Evolutionary conservation across 2,329 filamentous ascomycete species (phyloP), one percentile per base, ranked within the genome.

Genomic region (Epichloe scottii): DNA sequence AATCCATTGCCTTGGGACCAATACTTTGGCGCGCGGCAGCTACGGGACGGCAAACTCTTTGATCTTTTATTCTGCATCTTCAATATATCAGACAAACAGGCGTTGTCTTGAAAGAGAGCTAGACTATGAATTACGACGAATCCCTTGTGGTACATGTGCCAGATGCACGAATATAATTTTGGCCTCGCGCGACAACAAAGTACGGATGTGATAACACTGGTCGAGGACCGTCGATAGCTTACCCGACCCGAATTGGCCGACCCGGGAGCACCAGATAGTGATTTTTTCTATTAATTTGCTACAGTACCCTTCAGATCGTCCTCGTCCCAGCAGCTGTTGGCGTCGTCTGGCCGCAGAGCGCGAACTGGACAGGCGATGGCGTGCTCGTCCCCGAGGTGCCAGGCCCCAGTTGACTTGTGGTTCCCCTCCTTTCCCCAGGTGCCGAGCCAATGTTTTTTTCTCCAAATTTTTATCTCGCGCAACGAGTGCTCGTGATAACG

Each of bases 401-500:
- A 12, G 15, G 35, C 35, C n/a, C n/a, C n/a, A n/a, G n/a, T n/a
- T n/a, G n/a, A n/a, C n/a, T n/a, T n/a, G n/a, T n/a, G n/a, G n/a
- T n/a, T n/a, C n/a, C n/a, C n/a, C n/a, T n/a, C n/a, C n/a, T n/a
- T n/a, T n/a, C n/a, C n/a, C n/a, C n/a, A n/a, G n/a, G n/a, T n/a
- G n/a, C n/a, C n/a, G n/a, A n/a, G n/a, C n/a, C n/a, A n/a, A n/a
- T n/a, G n/a, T n/a, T n/a, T n/a, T n/a, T n/a, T n/a, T n/a, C n/a
- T n/a, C n/a, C n/a, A n/a, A n/a, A n/a, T 4, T n/a, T 17, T 7
- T 42, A 5, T 17, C 37, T 53, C 38, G 43, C 50, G 52, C 35
- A 46, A 49, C 15, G 38, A 33, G 39, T 23, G 11, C 42, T 19
- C 26, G 30, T 12, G 35, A 53, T 51, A 53, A 55, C 53, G 51